These are phyloP conservation scores for Ophiostoma sp. DNA, from an alignment of 2,329 filamentous ascomycete genomes.

Conservation along the genomic window DNA sequence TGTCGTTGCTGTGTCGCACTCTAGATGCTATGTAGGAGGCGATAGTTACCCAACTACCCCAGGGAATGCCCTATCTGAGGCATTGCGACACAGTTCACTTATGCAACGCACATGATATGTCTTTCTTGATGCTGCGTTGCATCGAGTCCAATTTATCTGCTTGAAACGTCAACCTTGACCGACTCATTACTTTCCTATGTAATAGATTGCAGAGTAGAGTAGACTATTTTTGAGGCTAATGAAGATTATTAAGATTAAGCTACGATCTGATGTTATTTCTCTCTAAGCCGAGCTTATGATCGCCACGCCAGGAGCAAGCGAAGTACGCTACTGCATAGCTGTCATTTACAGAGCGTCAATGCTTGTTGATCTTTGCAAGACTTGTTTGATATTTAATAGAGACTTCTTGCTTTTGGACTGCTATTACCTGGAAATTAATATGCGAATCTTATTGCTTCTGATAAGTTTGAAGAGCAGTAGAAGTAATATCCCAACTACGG, in stretches of 20 bases:
- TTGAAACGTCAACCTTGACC: slow-evolving; percentile 1
- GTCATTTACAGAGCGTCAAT: background rate
- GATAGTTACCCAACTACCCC: background rate
- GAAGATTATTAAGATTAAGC: background rate
- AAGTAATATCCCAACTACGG: background rate
- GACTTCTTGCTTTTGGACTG: background rate
- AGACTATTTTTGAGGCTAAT: background rate
- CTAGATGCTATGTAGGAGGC: no score
- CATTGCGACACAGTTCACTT: background rate
- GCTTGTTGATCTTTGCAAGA: background rate
- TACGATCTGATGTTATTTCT: slow-evolving; percentile 15
- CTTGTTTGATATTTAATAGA: background rate
- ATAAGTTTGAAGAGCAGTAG: background rate
- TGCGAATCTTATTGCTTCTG: background rate
- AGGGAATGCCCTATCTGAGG: background rate
- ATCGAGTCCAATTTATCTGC: background rate
- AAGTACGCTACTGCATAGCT: slow-evolving; percentile 12
- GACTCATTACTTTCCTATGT: background rate
- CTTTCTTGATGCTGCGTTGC: background rate
- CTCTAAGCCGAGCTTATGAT: slow-evolving; percentile 7
- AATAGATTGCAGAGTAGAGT: background rate
- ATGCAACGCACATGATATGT: background rate
- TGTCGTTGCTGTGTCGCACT: no score
- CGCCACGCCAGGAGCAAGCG: slow-evolving; percentile 6
- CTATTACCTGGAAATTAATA: background rate